Conservation (phyloP, 352 stramenopile species). For the Chrysophaeum taylorii region DNA sequence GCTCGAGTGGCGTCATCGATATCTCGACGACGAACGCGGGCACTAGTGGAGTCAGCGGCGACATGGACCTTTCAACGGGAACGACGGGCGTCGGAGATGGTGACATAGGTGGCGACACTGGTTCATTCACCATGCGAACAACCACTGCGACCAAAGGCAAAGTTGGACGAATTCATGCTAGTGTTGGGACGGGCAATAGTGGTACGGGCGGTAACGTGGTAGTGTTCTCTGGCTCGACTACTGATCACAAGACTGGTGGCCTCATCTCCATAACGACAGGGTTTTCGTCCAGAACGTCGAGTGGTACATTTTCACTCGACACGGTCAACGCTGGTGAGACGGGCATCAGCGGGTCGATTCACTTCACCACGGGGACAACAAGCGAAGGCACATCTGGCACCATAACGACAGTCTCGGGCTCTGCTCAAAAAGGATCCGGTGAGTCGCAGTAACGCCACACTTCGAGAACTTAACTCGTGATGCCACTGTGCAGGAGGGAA, state of each 20-base stretch:
- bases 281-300: conserved; percentile 29
- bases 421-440: too few relatives aligned
- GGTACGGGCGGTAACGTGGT: conserved; percentile 57
- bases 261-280: conserved; percentile 30
- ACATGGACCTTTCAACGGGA: conserved; percentile 36
- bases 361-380: conserved; percentile 34
- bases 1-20: conserved; percentile 27
- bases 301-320: conserved; percentile 29
- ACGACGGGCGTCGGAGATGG: conserved; percentile 26
- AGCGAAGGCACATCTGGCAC: conserved; percentile 33
- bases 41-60: conserved; percentile 23
- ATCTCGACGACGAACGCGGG: conserved; percentile 29
- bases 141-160: conserved; percentile 20
- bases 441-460: too few relatives aligned
- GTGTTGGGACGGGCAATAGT: conserved; percentile 44
- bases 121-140: conserved; percentile 22
- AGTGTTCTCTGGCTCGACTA: conserved; percentile 18
- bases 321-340: conserved; percentile 31
- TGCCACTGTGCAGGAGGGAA: conserved; percentile 33
- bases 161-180: conserved; percentile 27
- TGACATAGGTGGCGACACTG: conserved; percentile 28
- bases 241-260: conserved; percentile 23
- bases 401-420: conserved; percentile 32
- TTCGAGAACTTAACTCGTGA: too few relatives aligned
- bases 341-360: conserved; percentile 31